A percentile compares a stretch with the other conserved stretches of the same genome.
These are phyloP conservation scores for Cymbopogon flexuosus DNA, from an alignment of 202 grass and related monocot genomes.

Conservation along the genomic window DNA sequence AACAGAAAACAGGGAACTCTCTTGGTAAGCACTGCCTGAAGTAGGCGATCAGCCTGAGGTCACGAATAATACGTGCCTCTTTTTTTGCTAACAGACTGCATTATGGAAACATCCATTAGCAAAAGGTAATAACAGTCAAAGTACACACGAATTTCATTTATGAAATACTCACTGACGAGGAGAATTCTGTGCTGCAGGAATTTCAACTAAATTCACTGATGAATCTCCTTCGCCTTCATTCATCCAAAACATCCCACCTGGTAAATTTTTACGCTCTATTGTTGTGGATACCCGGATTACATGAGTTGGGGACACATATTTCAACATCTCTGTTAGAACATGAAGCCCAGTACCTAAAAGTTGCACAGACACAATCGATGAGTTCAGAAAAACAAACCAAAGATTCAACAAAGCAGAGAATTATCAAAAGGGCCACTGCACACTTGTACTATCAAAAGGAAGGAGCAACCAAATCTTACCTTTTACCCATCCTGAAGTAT, in stretches of 20 bases:
- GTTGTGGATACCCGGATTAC: slow-evolving; percentile 53
- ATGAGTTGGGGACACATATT: slow-evolving; percentile 53
- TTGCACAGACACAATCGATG: not conserved
- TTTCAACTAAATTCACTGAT: slow-evolving; percentile 53
- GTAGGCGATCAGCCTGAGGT: slow-evolving; percentile 56
- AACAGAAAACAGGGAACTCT: slow-evolving; percentile 45
- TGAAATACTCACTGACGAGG: slow-evolving; percentile 40
- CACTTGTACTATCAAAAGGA: not conserved
- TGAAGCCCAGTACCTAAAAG: slow-evolving; percentile 62
- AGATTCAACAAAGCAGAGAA: not conserved
- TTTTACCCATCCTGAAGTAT: slow-evolving; percentile 94
- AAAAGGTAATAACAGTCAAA: slow-evolving; percentile 7
- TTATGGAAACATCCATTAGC: slow-evolving; percentile 12
- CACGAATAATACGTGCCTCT: slow-evolving; percentile 51
- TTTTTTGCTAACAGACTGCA: slow-evolving; percentile 52
- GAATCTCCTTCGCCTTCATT: slow-evolving; percentile 16
- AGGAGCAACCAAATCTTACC: slow-evolving; percentile 37
- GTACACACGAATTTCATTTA: slow-evolving; percentile 9
- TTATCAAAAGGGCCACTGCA: slow-evolving; percentile 5
- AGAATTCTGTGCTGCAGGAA: slow-evolving; percentile 36
- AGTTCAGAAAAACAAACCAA: not conserved
- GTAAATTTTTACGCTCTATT: slow-evolving; percentile 63
- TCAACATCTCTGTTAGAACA: slow-evolving; percentile 60
- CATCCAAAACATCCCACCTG: slow-evolving; percentile 59
- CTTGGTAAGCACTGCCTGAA: slow-evolving; percentile 71